phyloP scores from a whole-genome alignment of 2,329 filamentous ascomycete species.

The Beauveria caledonica region DNA sequence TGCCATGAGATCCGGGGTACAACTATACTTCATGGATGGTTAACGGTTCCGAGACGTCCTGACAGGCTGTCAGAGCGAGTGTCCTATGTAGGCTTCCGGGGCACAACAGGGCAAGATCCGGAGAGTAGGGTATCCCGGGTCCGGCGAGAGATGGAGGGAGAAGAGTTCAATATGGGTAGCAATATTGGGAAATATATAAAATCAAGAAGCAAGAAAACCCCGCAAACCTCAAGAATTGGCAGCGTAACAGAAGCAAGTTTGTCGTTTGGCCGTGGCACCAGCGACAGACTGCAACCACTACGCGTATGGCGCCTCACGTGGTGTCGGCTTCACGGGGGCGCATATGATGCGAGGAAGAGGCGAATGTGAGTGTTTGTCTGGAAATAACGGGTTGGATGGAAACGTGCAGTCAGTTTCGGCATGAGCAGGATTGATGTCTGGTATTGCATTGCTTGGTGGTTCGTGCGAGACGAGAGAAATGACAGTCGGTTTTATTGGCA shows the following conservation, averaged over 20 bases:
- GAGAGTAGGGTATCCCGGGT: not conserved
- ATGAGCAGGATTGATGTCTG: not conserved
- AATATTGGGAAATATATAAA: not conserved
- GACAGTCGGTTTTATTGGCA: conserved; percentile 4
- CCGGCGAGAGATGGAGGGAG: not conserved
- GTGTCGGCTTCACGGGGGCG: conserved; percentile 1
- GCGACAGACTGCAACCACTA: not conserved
- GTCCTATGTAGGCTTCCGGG: not conserved
- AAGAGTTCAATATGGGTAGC: not conserved
- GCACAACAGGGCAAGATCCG: not conserved
- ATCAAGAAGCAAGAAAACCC: not conserved
- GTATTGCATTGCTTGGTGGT: conserved; percentile 6
- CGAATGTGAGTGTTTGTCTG: not conserved
- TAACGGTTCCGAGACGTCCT: not conserved
- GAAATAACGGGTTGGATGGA: not conserved
- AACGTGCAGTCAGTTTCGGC: not conserved
- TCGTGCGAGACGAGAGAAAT: not conserved
- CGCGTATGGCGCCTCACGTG: conserved; percentile 3
- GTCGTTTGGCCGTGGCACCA: not conserved
- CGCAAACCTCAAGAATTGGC: not conserved
- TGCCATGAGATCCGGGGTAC: not conserved
- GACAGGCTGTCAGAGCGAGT: not conserved
- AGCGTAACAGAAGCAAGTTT: not conserved
- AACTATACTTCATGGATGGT: not conserved
- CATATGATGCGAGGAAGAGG: not conserved